Evolutionary conservation across 2,329 filamentous ascomycete species (phyloP).

Genomic region (Pseudophaeomoniella oleicola): DNA sequence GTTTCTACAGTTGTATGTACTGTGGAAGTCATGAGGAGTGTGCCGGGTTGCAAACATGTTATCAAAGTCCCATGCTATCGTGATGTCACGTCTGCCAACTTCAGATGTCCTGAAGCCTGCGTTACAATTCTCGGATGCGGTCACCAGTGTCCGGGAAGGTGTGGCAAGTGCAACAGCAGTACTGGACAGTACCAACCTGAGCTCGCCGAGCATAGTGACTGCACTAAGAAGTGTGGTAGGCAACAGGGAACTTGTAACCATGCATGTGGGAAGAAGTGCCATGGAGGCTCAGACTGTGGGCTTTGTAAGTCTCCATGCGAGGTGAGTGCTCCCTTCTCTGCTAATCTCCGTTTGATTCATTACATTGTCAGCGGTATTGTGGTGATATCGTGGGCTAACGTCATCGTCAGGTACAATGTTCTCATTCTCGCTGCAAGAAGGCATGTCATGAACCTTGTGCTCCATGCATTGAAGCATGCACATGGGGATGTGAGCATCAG

Average conservation of each 20-base stretch:
- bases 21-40: conserved; percentile 26
- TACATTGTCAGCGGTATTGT: too few species aligned
- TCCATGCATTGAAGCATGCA: conserved; percentile 45
- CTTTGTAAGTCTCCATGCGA: conserved; percentile 12
- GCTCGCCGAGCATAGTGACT: conserved; percentile 30
- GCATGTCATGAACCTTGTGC: conserved; percentile 45
- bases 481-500: conserved; percentile 40
- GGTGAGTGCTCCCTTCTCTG: too few species aligned
- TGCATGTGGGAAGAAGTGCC: conserved; percentile 36
- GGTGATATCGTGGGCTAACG: too few species aligned
- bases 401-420: conserved; percentile 2
- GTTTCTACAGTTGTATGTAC: conserved; percentile 34
- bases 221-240: conserved; percentile 35
- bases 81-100: conserved; percentile 27
- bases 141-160: conserved; percentile 38
- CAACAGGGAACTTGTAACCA: conserved; percentile 42
- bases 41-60: conserved; percentile 42
- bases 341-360: too few species aligned
- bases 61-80: conserved; percentile 34
- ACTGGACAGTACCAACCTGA: conserved; percentile 13
- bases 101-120: conserved; percentile 37
- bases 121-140: conserved; percentile 36
- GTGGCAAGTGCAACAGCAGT: conserved; percentile 32
- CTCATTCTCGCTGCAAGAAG: conserved; percentile 31
- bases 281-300: conserved; percentile 22